Conservation (phyloP, 1,284 basidiomycete genomes). For the Hemileia vastatrix region DNA sequence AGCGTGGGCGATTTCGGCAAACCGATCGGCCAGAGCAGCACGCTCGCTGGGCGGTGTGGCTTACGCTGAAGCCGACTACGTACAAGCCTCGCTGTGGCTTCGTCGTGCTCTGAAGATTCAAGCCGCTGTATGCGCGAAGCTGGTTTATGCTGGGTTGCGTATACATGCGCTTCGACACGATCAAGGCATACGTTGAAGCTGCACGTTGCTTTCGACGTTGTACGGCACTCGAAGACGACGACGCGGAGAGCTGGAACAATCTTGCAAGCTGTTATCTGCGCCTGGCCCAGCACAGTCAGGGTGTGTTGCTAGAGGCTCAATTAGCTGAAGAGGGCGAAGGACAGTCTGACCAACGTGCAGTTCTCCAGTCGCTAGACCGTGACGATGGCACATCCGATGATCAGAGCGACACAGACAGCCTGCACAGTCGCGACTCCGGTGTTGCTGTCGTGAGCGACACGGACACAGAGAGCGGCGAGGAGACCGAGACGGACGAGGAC, state of each 20-base stretch:
- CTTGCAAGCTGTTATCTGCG: slow-evolving; percentile 87
- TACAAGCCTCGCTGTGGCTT: slow-evolving; percentile 59
- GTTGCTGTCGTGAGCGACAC: slow-evolving; percentile 9
- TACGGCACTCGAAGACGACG: slow-evolving; percentile 84
- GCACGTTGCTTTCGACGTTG: slow-evolving; percentile 74
- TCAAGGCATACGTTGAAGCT: slow-evolving; percentile 70
- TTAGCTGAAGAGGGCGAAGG: slow-evolving; percentile 24
- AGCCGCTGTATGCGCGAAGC: slow-evolving; percentile 71
- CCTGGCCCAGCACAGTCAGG: slow-evolving; percentile 50
- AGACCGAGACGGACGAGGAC: slow-evolving; percentile 22
- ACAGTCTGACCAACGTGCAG: slow-evolving; percentile 6
- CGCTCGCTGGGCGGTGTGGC: slow-evolving; percentile 76
- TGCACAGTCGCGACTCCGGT: no score
- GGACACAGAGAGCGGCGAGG: neutral
- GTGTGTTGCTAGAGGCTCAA: slow-evolving; percentile 9
- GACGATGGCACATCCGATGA: no score
- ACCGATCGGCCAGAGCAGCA: slow-evolving; percentile 76
- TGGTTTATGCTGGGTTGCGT: slow-evolving; percentile 96
- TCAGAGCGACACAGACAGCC: no score
- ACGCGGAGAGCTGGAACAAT: slow-evolving; percentile 97
- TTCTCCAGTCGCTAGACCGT: no score
- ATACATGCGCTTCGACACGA: slow-evolving; percentile 65
- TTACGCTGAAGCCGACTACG: slow-evolving; percentile 60
- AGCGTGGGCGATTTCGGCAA: slow-evolving; percentile 71
- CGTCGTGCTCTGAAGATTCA: slow-evolving; percentile 69